Evolutionary conservation across 192 early-diverging fungal genomes (phyloP), one percentile per base, ranked within the genome.

Genomic region (Chytriomyces sp.): DNA sequence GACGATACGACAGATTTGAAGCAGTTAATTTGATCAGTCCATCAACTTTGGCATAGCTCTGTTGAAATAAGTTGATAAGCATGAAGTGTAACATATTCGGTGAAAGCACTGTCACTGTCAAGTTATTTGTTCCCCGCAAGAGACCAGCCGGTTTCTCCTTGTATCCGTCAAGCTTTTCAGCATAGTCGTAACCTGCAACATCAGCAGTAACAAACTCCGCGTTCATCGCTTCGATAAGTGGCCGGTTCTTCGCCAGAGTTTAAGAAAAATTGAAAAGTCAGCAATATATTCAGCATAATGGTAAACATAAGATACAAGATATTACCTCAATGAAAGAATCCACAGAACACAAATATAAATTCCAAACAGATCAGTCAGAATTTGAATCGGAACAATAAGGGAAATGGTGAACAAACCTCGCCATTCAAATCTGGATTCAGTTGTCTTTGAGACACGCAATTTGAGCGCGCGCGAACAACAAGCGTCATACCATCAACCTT

Each of bases 31-130:
- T 57, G 25, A 57, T 57, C 6, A 57, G 55, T 7, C 55, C 55
- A 57, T 57, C 55, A 25, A 57, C 26, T 57, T 30, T 57, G 6
- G 55, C 55, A 57, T 57, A 57, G 55, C 10, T 57, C 55, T 57
- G 8, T 17, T 17, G 25, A 57, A 57, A 17, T 25, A 25, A 57
- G 17, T 57, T 57, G 7, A 17, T 17, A 57, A 7, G 19, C 7
- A 10, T 44, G 7, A 17, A 17, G 55, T 7, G 7, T 17, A 7
- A 25, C 6, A 57, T 17, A 17, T 6, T 17, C 7, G 26, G 26
- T 17, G 8, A 30, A 57, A 57, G 26, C 55, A 25, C 7, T 17
- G 10, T 57, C 55, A 57, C 55, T 25, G 26, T 25, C 25, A 57
- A 57, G 26, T 57, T 57, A 7, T 30, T 57, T 6, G 55, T 57